Conservation (phyloP, 805 yeast species). For the Pichia occidentalis region DNA sequence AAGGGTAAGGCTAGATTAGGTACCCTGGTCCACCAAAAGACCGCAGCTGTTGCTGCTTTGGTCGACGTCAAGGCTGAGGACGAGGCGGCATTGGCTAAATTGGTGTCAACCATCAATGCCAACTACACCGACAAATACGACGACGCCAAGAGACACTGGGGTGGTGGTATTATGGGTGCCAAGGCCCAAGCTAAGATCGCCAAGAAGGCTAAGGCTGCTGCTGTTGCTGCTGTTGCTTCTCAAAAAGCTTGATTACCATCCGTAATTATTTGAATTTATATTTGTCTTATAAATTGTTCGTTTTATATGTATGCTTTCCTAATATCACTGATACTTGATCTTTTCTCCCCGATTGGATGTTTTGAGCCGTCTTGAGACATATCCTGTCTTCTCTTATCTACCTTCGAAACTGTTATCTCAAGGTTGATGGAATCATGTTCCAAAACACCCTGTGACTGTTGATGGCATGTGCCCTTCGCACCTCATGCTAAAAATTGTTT, state of each 20-base stretch:
- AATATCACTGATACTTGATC: no score
- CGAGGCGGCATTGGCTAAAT: slow-evolving; percentile 88
- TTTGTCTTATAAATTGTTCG: no score
- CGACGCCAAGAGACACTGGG: slow-evolving; percentile 98
- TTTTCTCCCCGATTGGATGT: no score
- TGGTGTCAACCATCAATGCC: slow-evolving; percentile 87
- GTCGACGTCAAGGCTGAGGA: slow-evolving; percentile 94
- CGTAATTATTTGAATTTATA: not conserved
- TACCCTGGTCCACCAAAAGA: slow-evolving; percentile 94
- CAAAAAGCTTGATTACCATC: slow-evolving; percentile 7
- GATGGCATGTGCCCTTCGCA: no score
- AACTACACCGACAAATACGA: slow-evolving; percentile 93
- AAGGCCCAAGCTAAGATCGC: slow-evolving; percentile 84
- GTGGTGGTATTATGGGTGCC: slow-evolving; percentile 98
- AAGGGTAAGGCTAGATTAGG: slow-evolving; percentile 99
- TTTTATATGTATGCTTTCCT: no score
- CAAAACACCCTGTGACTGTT: no score
- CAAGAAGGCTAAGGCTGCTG: slow-evolving; percentile 55
- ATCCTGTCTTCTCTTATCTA: no score
- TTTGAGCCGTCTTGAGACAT: no score
- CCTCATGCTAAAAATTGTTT: no score
- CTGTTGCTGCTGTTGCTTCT: slow-evolving; percentile 51
- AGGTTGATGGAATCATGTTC: no score
- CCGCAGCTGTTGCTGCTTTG: slow-evolving; percentile 94
- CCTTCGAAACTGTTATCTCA: no score